phyloP scores from a whole-genome alignment of 2,329 filamentous ascomycete species.

The Metarhizium brunneum region DNA sequence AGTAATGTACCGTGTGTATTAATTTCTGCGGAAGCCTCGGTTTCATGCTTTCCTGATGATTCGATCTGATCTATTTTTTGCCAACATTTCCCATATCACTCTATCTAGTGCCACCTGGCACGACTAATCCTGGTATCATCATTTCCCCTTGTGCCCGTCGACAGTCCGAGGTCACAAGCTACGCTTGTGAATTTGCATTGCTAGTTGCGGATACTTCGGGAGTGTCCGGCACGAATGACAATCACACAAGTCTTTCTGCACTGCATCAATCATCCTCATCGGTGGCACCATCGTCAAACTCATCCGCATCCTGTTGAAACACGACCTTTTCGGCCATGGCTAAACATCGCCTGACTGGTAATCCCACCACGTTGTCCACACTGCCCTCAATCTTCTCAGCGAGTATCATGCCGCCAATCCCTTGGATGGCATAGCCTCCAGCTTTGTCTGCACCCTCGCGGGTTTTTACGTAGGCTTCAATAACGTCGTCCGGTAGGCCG shows the following conservation, averaged over 20 bases:
- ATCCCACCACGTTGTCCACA: conserved; percentile 88
- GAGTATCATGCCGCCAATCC: conserved; percentile 73
- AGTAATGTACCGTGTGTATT: not conserved
- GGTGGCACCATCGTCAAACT: conserved; percentile 37
- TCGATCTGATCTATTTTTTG: not conserved
- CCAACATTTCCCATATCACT: not conserved
- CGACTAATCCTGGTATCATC: not conserved
- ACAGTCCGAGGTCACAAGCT: not conserved
- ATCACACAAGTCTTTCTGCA: not conserved
- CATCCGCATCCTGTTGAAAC: conserved; percentile 60
- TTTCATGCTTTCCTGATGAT: not conserved
- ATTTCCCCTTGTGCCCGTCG: not conserved
- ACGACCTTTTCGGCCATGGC: conserved; percentile 84
- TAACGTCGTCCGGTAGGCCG: conserved; percentile 65
- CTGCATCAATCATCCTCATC: conserved; percentile 23
- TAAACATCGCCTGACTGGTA: conserved; percentile 72
- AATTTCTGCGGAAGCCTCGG: not conserved
- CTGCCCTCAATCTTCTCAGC: conserved; percentile 83
- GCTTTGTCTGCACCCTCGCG: conserved; percentile 94
- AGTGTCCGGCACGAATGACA: not conserved
- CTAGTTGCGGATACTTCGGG: not conserved
- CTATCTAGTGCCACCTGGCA: not conserved
- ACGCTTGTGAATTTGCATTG: not conserved
- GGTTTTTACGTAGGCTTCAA: conserved; percentile 70
- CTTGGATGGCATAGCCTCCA: conserved; percentile 91